Percentiles rank a stretch among this genome's conserved stretches.
These are phyloP conservation scores for Diaporthe sp. DNA, from an alignment of 2,329 filamentous ascomycete species.

Conservation along the genomic window DNA sequence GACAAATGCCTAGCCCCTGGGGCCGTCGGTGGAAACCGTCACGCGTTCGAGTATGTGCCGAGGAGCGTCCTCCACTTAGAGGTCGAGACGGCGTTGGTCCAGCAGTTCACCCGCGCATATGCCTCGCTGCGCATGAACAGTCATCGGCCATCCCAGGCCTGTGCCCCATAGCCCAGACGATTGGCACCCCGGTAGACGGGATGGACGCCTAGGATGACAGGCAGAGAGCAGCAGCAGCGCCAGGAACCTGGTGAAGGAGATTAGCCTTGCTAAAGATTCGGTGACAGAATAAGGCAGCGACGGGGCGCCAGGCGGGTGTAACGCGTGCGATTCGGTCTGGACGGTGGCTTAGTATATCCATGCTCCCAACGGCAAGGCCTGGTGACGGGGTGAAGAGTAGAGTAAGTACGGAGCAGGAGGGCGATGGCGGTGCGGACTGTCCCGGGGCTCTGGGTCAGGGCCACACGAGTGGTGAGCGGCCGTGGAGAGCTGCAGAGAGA, in stretches of 20 bases:
- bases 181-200: background rate
- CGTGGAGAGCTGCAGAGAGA: background rate
- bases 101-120: background rate
- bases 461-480: conserved; percentile 1
- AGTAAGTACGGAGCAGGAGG: conserved; percentile 18
- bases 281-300: conserved; percentile 29
- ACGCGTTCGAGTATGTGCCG: background rate
- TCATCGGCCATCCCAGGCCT: conserved; percentile 9
- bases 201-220: conserved; percentile 25
- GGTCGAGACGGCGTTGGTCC: background rate
- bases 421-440: background rate
- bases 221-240: background rate
- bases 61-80: conserved; percentile 22
- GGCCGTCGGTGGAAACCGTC: background rate
- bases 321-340: conserved; percentile 17
- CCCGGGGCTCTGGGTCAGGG: conserved; percentile 1
- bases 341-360: background rate
- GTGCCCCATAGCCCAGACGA: background rate
- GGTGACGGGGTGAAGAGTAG: conserved; percentile 3
- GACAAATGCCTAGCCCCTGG: background rate
- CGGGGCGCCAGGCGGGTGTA: conserved; percentile 19
- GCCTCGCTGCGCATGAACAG: conserved; percentile 33
- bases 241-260: background rate
- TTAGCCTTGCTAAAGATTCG: background rate
- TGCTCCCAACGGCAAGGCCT: background rate